A percentile compares a stretch with the other conserved stretches of the same genome.
These are phyloP conservation scores for Candida gorgasii DNA, from an alignment of 805 yeast genomes.

Conservation along the genomic window DNA sequence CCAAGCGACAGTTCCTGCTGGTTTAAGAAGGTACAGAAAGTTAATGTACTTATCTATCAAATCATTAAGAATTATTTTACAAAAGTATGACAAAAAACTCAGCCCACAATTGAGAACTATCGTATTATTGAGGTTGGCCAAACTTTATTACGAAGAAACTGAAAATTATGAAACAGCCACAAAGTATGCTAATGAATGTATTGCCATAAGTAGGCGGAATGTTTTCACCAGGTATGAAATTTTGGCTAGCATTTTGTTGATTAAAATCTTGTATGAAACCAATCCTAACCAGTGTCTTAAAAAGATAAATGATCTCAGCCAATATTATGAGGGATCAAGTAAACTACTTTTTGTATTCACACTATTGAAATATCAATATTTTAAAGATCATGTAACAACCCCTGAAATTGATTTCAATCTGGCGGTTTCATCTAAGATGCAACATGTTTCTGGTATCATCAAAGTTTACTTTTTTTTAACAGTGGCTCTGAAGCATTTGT, in stretches of 20 bases:
- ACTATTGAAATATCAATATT: slow-evolving; percentile 2
- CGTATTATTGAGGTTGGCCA: slow-evolving; percentile 37
- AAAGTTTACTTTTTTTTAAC: slow-evolving; percentile 2
- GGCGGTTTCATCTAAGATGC: not conserved
- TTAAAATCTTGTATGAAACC: slow-evolving; percentile 3
- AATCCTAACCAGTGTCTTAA: not conserved
- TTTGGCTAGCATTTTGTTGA: slow-evolving; percentile 2
- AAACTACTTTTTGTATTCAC: not conserved
- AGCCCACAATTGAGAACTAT: slow-evolving; percentile 32
- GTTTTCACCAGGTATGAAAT: slow-evolving; percentile 1
- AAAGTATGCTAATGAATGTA: slow-evolving; percentile 5
- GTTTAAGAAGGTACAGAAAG: slow-evolving; percentile 24
- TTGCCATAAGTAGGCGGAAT: slow-evolving; percentile 4
- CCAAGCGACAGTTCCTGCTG: slow-evolving; percentile 18
- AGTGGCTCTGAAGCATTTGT: not conserved
- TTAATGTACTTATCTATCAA: slow-evolving; percentile 38
- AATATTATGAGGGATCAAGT: not conserved
- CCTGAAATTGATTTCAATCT: not conserved
- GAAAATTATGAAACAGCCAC: slow-evolving; percentile 42
- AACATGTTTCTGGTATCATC: not conserved
- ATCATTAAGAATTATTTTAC: slow-evolving; percentile 32
- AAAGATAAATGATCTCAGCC: slow-evolving; percentile 3
- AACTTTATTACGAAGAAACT: slow-evolving; percentile 43
- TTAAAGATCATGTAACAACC: not conserved
- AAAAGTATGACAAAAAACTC: slow-evolving; percentile 28